Evolutionary conservation across 2,329 filamentous ascomycete species (phyloP).

Genomic region (Talaromyces sp.): DNA sequence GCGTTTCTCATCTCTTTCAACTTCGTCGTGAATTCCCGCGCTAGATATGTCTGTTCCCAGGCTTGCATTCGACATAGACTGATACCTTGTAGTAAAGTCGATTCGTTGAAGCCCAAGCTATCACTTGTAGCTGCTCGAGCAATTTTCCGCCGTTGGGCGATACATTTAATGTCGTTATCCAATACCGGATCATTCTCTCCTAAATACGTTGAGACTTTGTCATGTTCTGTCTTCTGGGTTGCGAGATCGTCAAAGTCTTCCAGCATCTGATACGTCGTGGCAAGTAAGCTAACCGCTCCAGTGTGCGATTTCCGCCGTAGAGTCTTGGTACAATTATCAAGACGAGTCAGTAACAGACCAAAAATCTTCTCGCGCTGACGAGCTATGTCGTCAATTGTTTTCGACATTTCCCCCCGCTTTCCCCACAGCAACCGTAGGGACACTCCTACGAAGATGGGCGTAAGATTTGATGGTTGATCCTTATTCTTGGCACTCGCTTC

Average conservation of each 20-base stretch:
- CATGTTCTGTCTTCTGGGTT: conserved; percentile 30
- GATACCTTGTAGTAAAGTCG: conserved; percentile 36
- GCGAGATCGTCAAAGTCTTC: conserved; percentile 41
- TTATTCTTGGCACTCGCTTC: conserved; percentile 30
- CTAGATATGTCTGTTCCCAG: conserved; percentile 38
- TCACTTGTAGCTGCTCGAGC: conserved; percentile 31
- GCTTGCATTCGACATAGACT: conserved; percentile 36
- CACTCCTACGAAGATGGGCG: conserved; percentile 35
- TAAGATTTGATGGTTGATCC: conserved; percentile 27
- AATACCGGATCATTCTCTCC: conserved; percentile 33
- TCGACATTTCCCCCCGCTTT: conserved; percentile 28
- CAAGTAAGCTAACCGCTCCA: conserved; percentile 29
- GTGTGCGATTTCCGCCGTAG: conserved; percentile 36
- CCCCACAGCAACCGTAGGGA: conserved; percentile 35
- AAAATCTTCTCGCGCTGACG: conserved; percentile 35
- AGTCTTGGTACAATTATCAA: conserved; percentile 35
- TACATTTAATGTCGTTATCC: conserved; percentile 13
- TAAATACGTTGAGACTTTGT: conserved; percentile 36
- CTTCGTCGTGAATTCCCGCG: conserved; percentile 34
- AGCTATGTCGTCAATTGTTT: conserved; percentile 31
- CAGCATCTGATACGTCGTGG: conserved; percentile 37
- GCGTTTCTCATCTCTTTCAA: conserved; percentile 34
- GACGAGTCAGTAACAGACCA: conserved; percentile 31
- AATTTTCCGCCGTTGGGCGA: conserved; percentile 33
- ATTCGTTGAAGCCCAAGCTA: conserved; percentile 28